Evolutionary conservation across 2,329 filamentous ascomycete species (phyloP).

Genomic region (Fusarium anthophilum): DNA sequence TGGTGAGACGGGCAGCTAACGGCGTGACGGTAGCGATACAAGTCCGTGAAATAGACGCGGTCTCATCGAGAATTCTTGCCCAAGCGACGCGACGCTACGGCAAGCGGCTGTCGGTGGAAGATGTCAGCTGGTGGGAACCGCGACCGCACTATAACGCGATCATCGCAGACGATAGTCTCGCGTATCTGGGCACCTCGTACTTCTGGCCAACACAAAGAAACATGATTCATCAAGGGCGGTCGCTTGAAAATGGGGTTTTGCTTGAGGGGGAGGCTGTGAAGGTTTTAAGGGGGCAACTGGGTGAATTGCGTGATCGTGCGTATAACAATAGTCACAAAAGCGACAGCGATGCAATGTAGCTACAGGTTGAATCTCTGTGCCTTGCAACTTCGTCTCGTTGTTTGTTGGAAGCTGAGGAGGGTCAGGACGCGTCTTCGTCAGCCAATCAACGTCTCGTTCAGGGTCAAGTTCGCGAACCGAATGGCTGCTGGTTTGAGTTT

Average conservation of each 20-base stretch:
- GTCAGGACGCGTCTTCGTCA: background rate
- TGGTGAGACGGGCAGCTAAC: background rate
- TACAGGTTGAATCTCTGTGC: rapidly evolving
- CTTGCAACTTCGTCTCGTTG: background rate
- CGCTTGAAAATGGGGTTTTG: conserved; percentile 9
- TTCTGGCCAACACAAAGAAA: conserved; percentile 10
- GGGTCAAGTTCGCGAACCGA: rapidly evolving
- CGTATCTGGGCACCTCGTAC: background rate
- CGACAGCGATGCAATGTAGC: background rate
- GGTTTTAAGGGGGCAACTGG: background rate
- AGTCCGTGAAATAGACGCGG: background rate
- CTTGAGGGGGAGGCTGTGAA: background rate
- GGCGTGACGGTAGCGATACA: background rate
- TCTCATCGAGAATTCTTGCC: background rate
- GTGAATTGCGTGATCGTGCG: background rate
- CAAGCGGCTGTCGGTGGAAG: background rate
- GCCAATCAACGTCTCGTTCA: background rate
- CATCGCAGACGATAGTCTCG: background rate
- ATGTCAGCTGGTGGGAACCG: conserved; percentile 6
- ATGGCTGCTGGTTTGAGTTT: background rate
- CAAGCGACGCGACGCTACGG: background rate
- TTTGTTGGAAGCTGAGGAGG: background rate
- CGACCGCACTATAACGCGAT: background rate
- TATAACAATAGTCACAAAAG: background rate
- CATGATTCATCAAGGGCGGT: conserved; percentile 9